These are phyloP conservation scores for Bruguiera gymnorhiza DNA, from an alignment of 345 rosid genomes.

Conservation along the genomic window DNA sequence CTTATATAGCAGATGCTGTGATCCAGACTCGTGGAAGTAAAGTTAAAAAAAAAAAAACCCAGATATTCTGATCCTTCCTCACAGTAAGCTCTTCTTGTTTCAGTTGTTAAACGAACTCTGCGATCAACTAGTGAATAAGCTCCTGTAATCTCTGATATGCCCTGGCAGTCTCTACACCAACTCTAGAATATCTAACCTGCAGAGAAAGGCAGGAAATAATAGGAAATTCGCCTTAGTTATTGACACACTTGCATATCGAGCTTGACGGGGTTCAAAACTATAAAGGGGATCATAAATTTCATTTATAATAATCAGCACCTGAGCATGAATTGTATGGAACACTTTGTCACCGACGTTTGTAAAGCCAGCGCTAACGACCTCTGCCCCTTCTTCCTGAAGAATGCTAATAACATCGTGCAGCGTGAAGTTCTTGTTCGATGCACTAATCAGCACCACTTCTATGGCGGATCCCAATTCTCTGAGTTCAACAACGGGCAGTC, in stretches of 20 bases:
- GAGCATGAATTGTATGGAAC: constrained; percentile 53
- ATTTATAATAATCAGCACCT: constrained; percentile 18
- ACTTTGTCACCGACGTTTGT: constrained; percentile 40
- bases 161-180: constrained; percentile 49
- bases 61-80: too few species aligned
- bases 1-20: too few species aligned
- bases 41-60: too few species aligned
- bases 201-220: too few species aligned
- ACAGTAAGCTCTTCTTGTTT: too few species aligned
- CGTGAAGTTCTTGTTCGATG: constrained; percentile 36
- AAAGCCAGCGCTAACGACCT: constrained; percentile 45
- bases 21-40: too few species aligned
- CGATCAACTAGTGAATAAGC: constrained; percentile 15
- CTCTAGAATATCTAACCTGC: constrained; percentile 42
- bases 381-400: constrained; percentile 57
- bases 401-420: constrained; percentile 35
- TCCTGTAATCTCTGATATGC: constrained; percentile 35
- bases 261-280: too few species aligned
- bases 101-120: too few species aligned
- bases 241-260: too few species aligned
- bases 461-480: constrained; percentile 39
- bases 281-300: too few species aligned
- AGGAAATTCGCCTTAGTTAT: too few species aligned
- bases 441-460: constrained; percentile 37
- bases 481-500: constrained; percentile 35